Conservation (phyloP, 306 rosid species). For the Citrullus mucosospermus region DNA sequence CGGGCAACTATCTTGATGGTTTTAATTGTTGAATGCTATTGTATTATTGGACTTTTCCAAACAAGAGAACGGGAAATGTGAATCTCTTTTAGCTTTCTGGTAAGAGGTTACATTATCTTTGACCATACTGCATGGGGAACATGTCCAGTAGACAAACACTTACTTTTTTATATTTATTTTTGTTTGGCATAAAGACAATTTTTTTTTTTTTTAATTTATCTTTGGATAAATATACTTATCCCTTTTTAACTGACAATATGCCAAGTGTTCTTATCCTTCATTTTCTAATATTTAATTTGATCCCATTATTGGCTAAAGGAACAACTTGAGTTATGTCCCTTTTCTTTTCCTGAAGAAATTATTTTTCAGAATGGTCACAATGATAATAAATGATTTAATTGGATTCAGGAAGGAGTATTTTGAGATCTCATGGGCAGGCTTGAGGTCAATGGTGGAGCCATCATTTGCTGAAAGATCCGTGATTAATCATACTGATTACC, state of each 20-base stretch:
- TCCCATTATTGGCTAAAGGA: neutral
- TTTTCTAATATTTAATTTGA: neutral
- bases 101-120: neutral
- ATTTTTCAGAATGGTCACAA: neutral
- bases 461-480: constrained; percentile 29
- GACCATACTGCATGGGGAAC: neutral
- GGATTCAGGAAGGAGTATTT: constrained; percentile 26
- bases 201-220: neutral
- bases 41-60: neutral
- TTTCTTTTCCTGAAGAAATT: neutral
- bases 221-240: neutral
- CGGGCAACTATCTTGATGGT: no score
- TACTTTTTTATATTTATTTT: no score
- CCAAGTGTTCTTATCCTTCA: neutral
- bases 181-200: neutral
- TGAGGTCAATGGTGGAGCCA: constrained; percentile 38
- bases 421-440: constrained; percentile 33
- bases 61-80: neutral
- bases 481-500: constrained; percentile 27
- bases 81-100: neutral
- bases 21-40: no score
- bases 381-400: neutral
- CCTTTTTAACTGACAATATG: neutral
- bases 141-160: neutral
- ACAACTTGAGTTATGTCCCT: neutral